Evolutionary conservation across 164 flowering plant species (phyloP), one percentile per base, ranked within the genome.

Genomic region (Chloranthus sessilifolius): DNA sequence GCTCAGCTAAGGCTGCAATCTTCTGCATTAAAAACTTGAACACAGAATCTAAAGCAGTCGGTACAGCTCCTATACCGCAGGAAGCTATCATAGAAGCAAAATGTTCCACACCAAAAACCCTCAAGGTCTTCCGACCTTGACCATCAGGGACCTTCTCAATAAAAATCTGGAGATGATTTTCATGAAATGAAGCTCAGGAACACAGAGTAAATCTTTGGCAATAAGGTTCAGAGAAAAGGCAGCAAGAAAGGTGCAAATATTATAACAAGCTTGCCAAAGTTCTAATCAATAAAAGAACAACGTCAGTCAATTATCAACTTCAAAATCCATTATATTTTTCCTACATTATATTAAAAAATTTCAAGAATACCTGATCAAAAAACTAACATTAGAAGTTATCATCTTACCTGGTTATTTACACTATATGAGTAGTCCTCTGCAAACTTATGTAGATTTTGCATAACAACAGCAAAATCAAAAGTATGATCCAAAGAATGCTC

Each of bases 351-450:
- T n/a, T n/a, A n/a, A n/a, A 5, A 44, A n/a, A 34, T 40, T 14
- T 19, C 2, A 46, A 50, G 54, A n/a, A n/a, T n/a, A n/a, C n/a
- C n/a, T n/a, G n/a, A 47, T 27, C n/a, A 10, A 28, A 34, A 54
- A 53, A 19, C 35, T 23, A 33, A 29, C 16, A 14, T 23, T 20
- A 12, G 16, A 23, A 14, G 9, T 2, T 19, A 11, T 33, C 36
- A 25, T 14, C 11, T 58, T 34, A 65, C 70, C 65, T 65, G 65
- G 23, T 54, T 49, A 52, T 43, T 50, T 34, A 65, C 50, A 62
- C 52, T 55, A 44, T 55, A 65, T 12, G 44, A 53, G 50, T 60
- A 65, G 23, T 40, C 34, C 25, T 35, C 37, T 29, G 58, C 43
- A 34, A 65, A 55, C 43, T 65, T 33, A 33, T 40, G 39, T 38